Percentiles rank a stretch among this genome's conserved stretches.
Evolutionary conservation across 1,139 yeast species (phyloP).

Genomic region (Fermentozyma sake): DNA sequence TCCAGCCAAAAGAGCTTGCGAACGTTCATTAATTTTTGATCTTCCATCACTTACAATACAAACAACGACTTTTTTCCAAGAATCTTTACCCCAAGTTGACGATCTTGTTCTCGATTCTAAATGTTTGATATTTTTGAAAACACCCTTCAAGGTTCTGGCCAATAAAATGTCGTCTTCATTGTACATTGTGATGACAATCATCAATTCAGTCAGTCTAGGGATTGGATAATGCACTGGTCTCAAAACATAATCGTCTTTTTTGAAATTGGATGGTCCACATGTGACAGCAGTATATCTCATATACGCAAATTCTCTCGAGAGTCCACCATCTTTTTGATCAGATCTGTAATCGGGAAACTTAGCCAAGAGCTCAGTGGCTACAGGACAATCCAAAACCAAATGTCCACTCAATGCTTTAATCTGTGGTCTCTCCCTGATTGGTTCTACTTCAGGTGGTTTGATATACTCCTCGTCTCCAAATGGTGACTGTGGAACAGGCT

Average conservation of each 20-base stretch:
- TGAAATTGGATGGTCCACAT: slow-evolving; percentile 47
- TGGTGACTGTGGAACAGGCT: slow-evolving; percentile 17
- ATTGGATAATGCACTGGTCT: slow-evolving; percentile 45
- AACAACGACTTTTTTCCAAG: slow-evolving; percentile 48
- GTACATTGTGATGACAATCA: slow-evolving; percentile 48
- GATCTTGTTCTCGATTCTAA: slow-evolving; percentile 42
- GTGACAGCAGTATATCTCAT: slow-evolving; percentile 50
- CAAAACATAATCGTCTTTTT: slow-evolving; percentile 41
- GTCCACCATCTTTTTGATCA: slow-evolving; percentile 35
- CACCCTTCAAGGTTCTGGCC: slow-evolving; percentile 45
- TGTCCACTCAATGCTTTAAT: slow-evolving; percentile 42
- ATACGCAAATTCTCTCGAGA: slow-evolving; percentile 43
- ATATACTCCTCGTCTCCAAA: slow-evolving; percentile 28
- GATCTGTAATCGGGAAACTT: slow-evolving; percentile 41
- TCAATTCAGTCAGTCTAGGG: slow-evolving; percentile 43
- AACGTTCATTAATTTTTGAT: slow-evolving; percentile 44
- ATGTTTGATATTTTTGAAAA: slow-evolving; percentile 45
- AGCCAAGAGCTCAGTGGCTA: slow-evolving; percentile 41
- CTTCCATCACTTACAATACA: slow-evolving; percentile 48
- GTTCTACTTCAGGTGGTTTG: slow-evolving; percentile 30
- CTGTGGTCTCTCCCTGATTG: slow-evolving; percentile 31
- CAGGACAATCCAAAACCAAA: slow-evolving; percentile 49
- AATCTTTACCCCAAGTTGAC: slow-evolving; percentile 44
- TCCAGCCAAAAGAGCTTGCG: slow-evolving; percentile 45
- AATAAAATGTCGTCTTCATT: slow-evolving; percentile 45